phyloP scores from a whole-genome alignment of 306 rosid species.

The Ceratonia siliqua region DNA sequence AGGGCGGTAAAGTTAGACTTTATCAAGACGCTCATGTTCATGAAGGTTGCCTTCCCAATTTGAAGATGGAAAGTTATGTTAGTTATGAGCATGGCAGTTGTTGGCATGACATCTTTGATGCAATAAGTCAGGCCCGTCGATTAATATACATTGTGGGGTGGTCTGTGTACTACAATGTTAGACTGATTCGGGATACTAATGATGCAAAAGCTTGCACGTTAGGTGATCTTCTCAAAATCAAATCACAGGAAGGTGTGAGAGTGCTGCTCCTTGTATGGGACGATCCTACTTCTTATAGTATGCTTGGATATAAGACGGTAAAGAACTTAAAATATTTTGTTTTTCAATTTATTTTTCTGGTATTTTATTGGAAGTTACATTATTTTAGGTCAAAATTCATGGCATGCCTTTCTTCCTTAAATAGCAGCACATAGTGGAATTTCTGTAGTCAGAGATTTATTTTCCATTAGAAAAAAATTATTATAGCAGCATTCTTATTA shows the following conservation, averaged over 20 bases:
- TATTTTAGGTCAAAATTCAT: background rate
- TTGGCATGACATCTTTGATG: constrained; percentile 76
- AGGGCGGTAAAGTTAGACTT: constrained; percentile 71
- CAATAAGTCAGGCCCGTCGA: constrained; percentile 65
- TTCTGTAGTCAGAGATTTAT: background rate
- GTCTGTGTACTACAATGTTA: constrained; percentile 82
- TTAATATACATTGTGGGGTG: constrained; percentile 83
- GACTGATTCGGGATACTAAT: constrained; percentile 53
- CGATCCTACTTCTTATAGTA: constrained; percentile 78
- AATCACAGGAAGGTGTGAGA: constrained; percentile 89
- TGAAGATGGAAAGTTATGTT: constrained; percentile 50
- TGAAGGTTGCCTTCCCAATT: constrained; percentile 54
- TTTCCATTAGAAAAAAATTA: background rate
- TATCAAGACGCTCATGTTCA: constrained; percentile 89
- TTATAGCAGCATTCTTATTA: background rate
- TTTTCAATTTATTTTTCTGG: constrained; percentile 14
- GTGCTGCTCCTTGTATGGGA: constrained; percentile 93
- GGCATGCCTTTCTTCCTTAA: background rate
- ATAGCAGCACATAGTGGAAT: background rate
- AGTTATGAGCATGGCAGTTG: constrained; percentile 58
- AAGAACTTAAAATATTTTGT: constrained; percentile 17
- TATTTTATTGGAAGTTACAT: background rate
- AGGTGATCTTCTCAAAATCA: constrained; percentile 79
- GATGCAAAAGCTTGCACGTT: constrained; percentile 41
- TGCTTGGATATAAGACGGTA: constrained; percentile 74